These are phyloP conservation scores for Panicum hallii DNA, from an alignment of 202 grass and related monocot genomes.

Conservation along the genomic window DNA sequence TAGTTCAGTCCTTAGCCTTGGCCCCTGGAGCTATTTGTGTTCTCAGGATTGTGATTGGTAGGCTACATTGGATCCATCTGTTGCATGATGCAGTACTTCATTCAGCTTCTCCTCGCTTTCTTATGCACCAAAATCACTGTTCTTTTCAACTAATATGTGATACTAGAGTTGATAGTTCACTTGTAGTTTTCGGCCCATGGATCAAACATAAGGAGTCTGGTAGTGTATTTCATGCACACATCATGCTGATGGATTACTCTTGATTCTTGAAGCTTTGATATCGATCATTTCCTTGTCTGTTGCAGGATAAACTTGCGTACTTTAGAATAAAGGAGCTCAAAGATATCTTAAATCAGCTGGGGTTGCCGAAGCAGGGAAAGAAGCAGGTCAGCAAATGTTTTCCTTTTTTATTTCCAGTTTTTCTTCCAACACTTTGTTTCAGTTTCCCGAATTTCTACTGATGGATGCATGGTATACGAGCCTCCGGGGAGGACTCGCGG, in stretches of 20 bases:
- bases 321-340: conserved; percentile 99
- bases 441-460: not conserved
- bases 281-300: conserved; percentile 34
- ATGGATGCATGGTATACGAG: not conserved
- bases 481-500: not conserved
- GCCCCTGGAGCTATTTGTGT: not conserved
- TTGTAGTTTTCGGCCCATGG: not conserved
- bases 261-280: not conserved
- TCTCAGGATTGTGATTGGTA: not conserved
- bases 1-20: not conserved
- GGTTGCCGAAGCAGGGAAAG: conserved; percentile 91
- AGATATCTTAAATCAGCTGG: conserved; percentile 90
- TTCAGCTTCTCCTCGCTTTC: not conserved
- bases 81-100: not conserved
- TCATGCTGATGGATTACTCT: conserved; percentile 3
- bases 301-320: conserved; percentile 87
- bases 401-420: not conserved
- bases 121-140: not conserved
- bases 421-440: not conserved
- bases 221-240: not conserved
- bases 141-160: not conserved
- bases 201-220: not conserved
- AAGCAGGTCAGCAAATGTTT: conserved; percentile 71
- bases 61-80: not conserved
- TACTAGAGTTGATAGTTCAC: not conserved